Percentiles rank a stretch among this genome's conserved stretches.
Evolutionary conservation across 495 filamentous ascomycete species (phyloP).

Genomic region (Pseudevernia furfuracea): DNA sequence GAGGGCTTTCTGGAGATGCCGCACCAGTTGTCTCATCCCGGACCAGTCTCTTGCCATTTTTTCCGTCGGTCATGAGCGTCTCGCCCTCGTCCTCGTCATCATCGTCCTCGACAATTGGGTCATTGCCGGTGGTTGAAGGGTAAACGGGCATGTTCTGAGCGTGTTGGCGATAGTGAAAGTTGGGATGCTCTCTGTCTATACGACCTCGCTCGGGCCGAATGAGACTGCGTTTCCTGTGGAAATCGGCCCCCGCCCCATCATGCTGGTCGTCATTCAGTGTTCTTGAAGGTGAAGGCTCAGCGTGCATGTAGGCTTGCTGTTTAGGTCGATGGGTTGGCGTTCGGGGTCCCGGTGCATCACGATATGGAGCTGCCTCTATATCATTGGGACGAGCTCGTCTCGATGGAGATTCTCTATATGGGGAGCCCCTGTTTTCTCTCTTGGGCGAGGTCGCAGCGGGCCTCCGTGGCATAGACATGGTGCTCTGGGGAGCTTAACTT

Average conservation of each 20-base stretch:
- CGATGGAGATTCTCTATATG: constrained; percentile 62
- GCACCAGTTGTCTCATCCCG: constrained; percentile 9
- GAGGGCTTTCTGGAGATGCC: constrained; percentile 35
- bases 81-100: constrained; percentile 46
- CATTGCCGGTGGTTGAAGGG: constrained; percentile 86
- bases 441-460: constrained; percentile 52
- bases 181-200: constrained; percentile 75
- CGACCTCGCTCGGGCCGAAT: constrained; percentile 80
- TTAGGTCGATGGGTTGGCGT: constrained; percentile 29
- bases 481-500: constrained; percentile 1
- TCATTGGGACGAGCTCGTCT: constrained; percentile 57
- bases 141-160: constrained; percentile 76
- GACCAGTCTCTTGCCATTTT: constrained; percentile 45
- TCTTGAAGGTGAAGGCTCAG: constrained; percentile 22
- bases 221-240: constrained; percentile 71
- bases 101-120: constrained; percentile 70
- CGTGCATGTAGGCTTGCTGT: constrained; percentile 26
- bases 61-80: constrained; percentile 48
- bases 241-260: constrained; percentile 36
- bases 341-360: constrained; percentile 33
- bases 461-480: constrained; percentile 62
- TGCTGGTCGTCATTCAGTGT: constrained; percentile 27
- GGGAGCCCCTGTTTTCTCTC: constrained; percentile 44
- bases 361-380: constrained; percentile 53
- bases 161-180: constrained; percentile 90